Evolutionary conservation across 148 eudicot genomes (phyloP), one percentile per base, ranked within the genome.

Genomic region (Dysphania ambrosioides): DNA sequence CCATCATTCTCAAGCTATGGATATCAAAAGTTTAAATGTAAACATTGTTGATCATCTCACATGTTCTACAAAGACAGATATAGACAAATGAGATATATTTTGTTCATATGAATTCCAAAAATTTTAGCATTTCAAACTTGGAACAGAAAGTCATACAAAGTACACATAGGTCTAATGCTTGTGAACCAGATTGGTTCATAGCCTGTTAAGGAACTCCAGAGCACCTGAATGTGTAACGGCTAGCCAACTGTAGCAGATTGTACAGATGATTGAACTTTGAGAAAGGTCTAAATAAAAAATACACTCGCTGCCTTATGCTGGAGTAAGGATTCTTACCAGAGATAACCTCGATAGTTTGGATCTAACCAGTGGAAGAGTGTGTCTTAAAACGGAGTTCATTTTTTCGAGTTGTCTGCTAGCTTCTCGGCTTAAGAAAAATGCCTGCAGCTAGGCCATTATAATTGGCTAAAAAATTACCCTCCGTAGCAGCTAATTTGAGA

Each of bases 381-480:
- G 34, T 42, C 66, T 75, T 70, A 27, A 26, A 67, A 75, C 66
- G 35, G 72, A 35, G 62, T 64, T 74, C 77, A 58, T 72, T 57
- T 16, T 16, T 21, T 47, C 3, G 4, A 11, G 53, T 16, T 47
- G 53, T 44, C 53, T 21, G 13, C 53, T 11, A 47, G 53, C 19
- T 5, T 18, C 16, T 47, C 53, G 16, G 53, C 16, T 47, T 47
- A 47, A 5, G 16, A 18, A 18, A 47, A 47, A 47, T 47, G 53
- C 18, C 53, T 47, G 18, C 53, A 47, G 53, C 21, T 47, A 47
- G 21, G 16, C 53, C 18, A 47, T n/a, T n/a, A n/a, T n/a, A n/a
- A n/a, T n/a, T n/a, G n/a, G n/a, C n/a, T n/a, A n/a, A n/a, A 47
- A 16, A 12, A 4, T 47, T 15, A n/a, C n/a, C n/a, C n/a, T n/a